phyloP scores from a whole-genome alignment of 208 protist genomes.

The Balamuthia mandrillaris region DNA sequence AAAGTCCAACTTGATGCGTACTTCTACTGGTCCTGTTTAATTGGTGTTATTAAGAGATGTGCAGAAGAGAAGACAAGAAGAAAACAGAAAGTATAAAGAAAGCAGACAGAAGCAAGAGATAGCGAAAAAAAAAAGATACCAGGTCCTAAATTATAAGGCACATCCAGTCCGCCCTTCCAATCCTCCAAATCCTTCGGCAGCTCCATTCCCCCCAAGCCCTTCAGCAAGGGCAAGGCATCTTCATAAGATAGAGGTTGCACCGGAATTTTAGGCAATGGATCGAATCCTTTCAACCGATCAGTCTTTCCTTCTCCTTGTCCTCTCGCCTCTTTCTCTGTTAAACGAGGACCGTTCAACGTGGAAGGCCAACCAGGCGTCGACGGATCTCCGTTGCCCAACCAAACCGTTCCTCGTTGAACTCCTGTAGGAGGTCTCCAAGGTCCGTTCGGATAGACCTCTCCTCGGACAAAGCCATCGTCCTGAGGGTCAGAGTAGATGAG shows the following conservation, averaged over 20 bases:
- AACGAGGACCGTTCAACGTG: not conserved
- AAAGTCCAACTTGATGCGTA: not conserved
- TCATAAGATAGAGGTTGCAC: slow-evolving; percentile 27
- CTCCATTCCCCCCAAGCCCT: not conserved
- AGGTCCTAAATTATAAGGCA: no score
- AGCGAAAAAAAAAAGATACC: no score
- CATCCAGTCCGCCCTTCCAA: no score
- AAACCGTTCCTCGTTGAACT: slow-evolving; percentile 31
- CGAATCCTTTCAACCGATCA: not conserved
- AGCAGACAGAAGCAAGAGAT: no score
- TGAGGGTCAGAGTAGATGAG: slow-evolving; percentile 39
- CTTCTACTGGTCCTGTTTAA: not conserved
- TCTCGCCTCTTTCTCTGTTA: not conserved
- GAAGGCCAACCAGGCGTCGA: slow-evolving; percentile 20
- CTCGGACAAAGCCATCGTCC: slow-evolving; percentile 15
- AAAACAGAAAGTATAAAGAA: no score
- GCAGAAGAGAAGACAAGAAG: not conserved
- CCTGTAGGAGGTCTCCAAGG: slow-evolving; percentile 14
- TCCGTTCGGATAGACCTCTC: slow-evolving; percentile 31
- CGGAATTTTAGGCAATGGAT: not conserved
- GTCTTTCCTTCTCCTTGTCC: not conserved
- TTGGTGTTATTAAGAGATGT: not conserved
- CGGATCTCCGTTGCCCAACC: slow-evolving; percentile 8
- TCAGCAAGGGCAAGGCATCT: slow-evolving; percentile 4
- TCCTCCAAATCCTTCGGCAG: not conserved